Percentiles rank a stretch among this genome's conserved stretches.
Conservation (phyloP, 2,329 filamentous ascomycete species). For the Dactylonectria macrodidyma region DNA sequence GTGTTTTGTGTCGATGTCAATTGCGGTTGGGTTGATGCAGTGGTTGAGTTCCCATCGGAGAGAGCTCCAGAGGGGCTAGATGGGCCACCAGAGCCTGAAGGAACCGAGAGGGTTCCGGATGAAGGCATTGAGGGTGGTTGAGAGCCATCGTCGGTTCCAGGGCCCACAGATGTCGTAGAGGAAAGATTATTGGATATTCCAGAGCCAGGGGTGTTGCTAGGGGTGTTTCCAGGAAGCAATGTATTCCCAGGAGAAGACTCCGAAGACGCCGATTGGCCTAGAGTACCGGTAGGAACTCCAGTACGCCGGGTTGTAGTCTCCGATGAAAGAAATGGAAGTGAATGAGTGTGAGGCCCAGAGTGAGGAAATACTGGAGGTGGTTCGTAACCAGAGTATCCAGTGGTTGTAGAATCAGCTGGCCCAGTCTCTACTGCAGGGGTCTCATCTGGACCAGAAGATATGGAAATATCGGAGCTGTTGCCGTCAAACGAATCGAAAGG, state of each 20-base stretch:
- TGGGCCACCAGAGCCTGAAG: neutral
- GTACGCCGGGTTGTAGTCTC: neutral
- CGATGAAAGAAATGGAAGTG: neutral
- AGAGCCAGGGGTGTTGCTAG: neutral
- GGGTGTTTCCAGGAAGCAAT: neutral
- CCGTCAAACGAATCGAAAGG: neutral
- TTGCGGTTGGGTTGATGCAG: too few relatives aligned
- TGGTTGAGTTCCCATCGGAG: neutral
- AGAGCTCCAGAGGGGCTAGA: neutral
- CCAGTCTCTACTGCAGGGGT: neutral
- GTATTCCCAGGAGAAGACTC: neutral
- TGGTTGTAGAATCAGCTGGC: neutral
- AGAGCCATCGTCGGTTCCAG: too few relatives aligned
- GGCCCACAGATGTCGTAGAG: neutral
- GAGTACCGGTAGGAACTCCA: neutral
- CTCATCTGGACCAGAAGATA: neutral
- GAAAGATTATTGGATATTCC: neutral
- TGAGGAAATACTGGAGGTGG: neutral
- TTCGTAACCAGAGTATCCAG: neutral
- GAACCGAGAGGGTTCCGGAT: neutral
- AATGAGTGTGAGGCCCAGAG: slow-evolving; percentile 3
- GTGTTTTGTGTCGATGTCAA: too few relatives aligned
- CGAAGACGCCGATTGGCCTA: neutral
- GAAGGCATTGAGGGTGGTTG: too few relatives aligned
- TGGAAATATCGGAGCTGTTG: neutral